Conservation (phyloP, 225 moss, liverwort and hornwort genomes). For the Pseudoscleropodium purum region DNA sequence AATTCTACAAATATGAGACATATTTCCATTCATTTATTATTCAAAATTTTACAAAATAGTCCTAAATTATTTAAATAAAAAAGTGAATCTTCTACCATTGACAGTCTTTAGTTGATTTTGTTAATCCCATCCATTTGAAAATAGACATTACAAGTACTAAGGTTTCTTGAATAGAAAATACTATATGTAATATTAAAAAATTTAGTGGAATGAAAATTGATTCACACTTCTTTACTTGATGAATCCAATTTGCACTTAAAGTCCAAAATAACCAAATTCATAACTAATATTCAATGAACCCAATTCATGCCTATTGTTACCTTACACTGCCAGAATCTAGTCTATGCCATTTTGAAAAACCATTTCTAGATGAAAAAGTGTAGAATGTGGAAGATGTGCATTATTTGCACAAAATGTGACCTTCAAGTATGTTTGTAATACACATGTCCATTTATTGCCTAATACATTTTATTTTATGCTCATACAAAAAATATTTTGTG, state of each 20-base stretch:
- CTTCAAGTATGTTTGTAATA: not conserved
- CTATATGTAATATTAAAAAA: not conserved
- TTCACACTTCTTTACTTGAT: not conserved
- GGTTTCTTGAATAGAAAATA: not conserved
- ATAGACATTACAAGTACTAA: not conserved
- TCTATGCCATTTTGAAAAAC: not conserved
- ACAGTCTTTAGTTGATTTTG: not conserved
- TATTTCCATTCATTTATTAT: too few species aligned
- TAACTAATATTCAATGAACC: too few species aligned
- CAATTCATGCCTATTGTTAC: too few species aligned
- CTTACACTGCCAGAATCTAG: accelerated
- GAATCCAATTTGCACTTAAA: not conserved
- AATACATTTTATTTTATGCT: not conserved
- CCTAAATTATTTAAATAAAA: not conserved
- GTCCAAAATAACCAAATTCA: too few species aligned
- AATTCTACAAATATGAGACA: too few species aligned
- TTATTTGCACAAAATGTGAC: not conserved
- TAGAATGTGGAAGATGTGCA: not conserved
- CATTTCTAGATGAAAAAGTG: not conserved
- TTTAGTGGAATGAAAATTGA: not conserved
- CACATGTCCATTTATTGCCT: not conserved
- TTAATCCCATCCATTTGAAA: not conserved
- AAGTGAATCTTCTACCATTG: not conserved
- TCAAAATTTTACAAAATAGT: too few species aligned
- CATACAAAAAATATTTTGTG: not conserved